Evolutionary conservation across 164 flowering plant species (phyloP).

Genomic region (Kingdonia uniflora): DNA sequence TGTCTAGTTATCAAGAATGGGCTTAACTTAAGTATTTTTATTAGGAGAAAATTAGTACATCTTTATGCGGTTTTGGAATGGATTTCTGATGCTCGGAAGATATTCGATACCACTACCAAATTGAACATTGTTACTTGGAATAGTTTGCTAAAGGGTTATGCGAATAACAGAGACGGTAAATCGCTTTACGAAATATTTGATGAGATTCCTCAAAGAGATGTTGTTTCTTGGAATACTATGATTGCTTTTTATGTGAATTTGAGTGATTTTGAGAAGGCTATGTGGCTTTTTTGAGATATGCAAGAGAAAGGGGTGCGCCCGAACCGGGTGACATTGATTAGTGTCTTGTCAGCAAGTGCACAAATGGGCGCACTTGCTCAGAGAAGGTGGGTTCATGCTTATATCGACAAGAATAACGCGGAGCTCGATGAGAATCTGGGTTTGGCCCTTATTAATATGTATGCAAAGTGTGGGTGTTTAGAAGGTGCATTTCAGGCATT

Average conservation of each 20-base stretch:
- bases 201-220: conserved; percentile 3
- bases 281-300: conserved; percentile 5
- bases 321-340: conserved; percentile 4
- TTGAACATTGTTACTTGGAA: too few species aligned
- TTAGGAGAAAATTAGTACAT: conserved; percentile 5
- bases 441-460: conserved; percentile 7
- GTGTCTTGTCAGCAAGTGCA: conserved; percentile 7
- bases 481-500: conserved; percentile 4
- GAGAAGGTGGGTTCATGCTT: conserved; percentile 6
- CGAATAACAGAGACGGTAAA: not conserved
- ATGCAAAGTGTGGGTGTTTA: conserved; percentile 9
- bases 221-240: conserved; percentile 8
- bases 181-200: not conserved
- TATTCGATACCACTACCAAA: too few species aligned
- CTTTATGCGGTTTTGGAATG: not conserved
- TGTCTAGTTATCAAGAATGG: conserved; percentile 5
- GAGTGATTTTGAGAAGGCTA: conserved; percentile 1
- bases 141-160: conserved; percentile 5
- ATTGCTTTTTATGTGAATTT: conserved; percentile 7
- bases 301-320: conserved; percentile 2
- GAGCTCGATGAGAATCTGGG: conserved; percentile 8
- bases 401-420: conserved; percentile 2
- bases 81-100: not conserved
- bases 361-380: conserved; percentile 6
- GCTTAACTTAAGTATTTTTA: not conserved